These are phyloP conservation scores for Ceratocystis harringtonii DNA, from an alignment of 2,329 filamentous ascomycete species.

Conservation along the genomic window DNA sequence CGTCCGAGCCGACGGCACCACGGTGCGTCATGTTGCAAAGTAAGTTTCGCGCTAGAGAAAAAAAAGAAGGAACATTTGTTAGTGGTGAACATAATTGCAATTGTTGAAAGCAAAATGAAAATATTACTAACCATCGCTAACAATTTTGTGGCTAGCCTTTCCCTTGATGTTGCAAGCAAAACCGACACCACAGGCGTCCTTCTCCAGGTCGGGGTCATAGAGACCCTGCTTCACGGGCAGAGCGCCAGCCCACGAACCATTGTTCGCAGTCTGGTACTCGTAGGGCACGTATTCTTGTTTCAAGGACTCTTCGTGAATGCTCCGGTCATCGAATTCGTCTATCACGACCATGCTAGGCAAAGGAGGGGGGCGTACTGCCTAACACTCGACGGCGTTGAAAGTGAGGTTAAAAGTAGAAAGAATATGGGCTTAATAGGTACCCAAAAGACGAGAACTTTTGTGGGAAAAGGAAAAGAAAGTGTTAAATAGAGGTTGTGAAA, in stretches of 20 bases:
- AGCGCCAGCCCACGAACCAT: slow-evolving; percentile 79
- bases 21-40: slow-evolving; percentile 99
- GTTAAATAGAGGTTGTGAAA: not conserved
- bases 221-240: slow-evolving; percentile 95
- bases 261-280: slow-evolving; percentile 78
- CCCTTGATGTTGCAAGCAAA: slow-evolving; percentile 99
- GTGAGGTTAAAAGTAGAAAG: not conserved
- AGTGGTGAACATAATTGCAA: not conserved
- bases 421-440: not conserved
- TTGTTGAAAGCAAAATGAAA: not conserved
- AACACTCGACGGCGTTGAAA: slow-evolving; percentile 2
- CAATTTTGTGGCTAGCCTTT: slow-evolving; percentile 92
- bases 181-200: slow-evolving; percentile 98
- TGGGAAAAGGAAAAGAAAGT: not conserved
- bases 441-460: not conserved
- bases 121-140: slow-evolving; percentile 93
- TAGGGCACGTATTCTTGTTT: slow-evolving; percentile 51
- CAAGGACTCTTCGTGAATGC: slow-evolving; percentile 40
- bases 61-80: not conserved
- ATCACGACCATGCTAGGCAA: slow-evolving; percentile 56
- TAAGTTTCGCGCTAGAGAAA: slow-evolving; percentile 58
- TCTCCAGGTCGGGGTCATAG: slow-evolving; percentile 90
- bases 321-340: slow-evolving; percentile 54
- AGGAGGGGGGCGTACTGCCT: slow-evolving; percentile 1
- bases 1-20: slow-evolving; percentile 93